Evolutionary conservation across 768 basidiomycete species (phyloP), one percentile per base, ranked within the genome.

Genomic region (Suillus americanus): DNA sequence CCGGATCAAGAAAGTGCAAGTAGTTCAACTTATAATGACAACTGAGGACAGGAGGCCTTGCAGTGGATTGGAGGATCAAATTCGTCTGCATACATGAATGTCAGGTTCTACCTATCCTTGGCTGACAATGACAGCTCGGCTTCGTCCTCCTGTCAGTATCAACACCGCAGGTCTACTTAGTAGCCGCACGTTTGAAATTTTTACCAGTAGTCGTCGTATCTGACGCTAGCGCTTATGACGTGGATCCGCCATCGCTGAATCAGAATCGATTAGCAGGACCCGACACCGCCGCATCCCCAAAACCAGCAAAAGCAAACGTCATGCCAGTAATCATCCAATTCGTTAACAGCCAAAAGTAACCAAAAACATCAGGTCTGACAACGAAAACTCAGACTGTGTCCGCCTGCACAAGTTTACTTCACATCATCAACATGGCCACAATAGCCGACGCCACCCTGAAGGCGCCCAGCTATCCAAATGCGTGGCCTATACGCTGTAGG

Each of bases 401-500:
- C 37, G 5, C 5, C 12, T 54, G 33, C 6, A 54, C 20, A 54
- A 54, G n/a, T 57, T 40, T 3, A 40, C 16, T 57, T 73, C 69
- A 71, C 67, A 68, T 65, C 63, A 46, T 53, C 23, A 54, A 37
- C 65, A 38, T 46, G 53, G 46, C 33, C 48, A 67, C 60, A 65
- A 68, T 61, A 35, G 62, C 61, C 63, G 69, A 55, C 43, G 60
- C 38, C 65, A 64, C 43, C 53, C 43, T 33, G 40, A 68, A 62
- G 9, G 60, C 8, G n/a, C 23, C 48, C n/a, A 59, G 45, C 41
- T 35, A n/a, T 50, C 64, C 60, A n/a, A 62, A 56, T 25, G 25
- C 48, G 56, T 54, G 23, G 18, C 60, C 28, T 16, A 37, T 45
- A n/a, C 50, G 46, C 59, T 60, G 6, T n/a, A 0, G 7, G 57